These are phyloP conservation scores for Dicorynia guianensis DNA, from an alignment of 306 rosid species.

Conservation along the genomic window DNA sequence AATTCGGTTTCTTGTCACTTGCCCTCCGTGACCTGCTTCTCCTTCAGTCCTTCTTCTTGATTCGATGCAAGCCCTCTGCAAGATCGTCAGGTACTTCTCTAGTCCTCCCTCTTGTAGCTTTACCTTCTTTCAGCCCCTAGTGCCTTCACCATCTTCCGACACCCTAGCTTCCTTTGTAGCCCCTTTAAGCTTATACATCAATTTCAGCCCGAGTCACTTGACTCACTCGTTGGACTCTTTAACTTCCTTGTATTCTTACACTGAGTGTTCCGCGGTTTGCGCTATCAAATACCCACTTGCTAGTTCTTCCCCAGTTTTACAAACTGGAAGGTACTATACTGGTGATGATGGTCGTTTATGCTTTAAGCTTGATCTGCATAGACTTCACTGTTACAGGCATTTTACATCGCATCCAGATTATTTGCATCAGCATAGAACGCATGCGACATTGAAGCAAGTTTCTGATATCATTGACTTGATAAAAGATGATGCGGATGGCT, in stretches of 20 bases:
- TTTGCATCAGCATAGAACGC: conserved; percentile 20
- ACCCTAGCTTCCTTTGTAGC: conserved; percentile 32
- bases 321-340: not conserved
- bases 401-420: conserved; percentile 46
- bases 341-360: not conserved
- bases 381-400: conserved; percentile 18
- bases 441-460: conserved; percentile 46
- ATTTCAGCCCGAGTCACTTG: conserved; percentile 27
- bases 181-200: not conserved
- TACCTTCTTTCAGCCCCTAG: conserved; percentile 24
- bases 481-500: conserved; percentile 52
- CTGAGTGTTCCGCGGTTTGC: conserved; percentile 41
- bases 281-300: conserved; percentile 24
- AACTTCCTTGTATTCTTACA: conserved; percentile 25
- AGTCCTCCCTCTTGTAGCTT: conserved; percentile 35
- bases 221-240: conserved; percentile 28
- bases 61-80: conserved; percentile 25
- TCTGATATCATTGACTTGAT: conserved; percentile 55
- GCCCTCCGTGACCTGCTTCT: too few species aligned
- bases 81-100: conserved; percentile 55
- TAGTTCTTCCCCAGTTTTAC: conserved; percentile 26
- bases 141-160: conserved; percentile 19
- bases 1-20: too few species aligned
- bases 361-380: conserved; percentile 12
- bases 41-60: too few species aligned